Base-by-base conservation (phyloP, 1,284 basidiomycete genomes). In the Leccinum griseonigrum region DNA sequence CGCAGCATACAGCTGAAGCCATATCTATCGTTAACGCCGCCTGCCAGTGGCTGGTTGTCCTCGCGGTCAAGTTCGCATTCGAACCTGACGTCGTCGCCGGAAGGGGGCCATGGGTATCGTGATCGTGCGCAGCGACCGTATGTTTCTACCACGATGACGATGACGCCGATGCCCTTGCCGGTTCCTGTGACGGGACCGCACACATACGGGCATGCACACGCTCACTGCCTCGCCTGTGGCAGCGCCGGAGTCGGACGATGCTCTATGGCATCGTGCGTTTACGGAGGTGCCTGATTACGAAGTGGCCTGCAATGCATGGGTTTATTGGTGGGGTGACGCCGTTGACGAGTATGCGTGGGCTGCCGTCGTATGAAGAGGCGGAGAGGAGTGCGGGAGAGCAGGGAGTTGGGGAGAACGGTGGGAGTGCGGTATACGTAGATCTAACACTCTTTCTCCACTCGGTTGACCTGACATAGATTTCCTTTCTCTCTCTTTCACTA, bases 281-380 rank as follows among this genome's bases (percentile, higher is more conserved):
- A 85, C 86, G 53, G 84, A 89, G 73, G 94, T 97, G 22, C 95
- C 95, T 1, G 84, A 90, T 69, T 97, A 98, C 74, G 83, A 83
- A 14, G 83, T 92, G 54, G 92, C 94, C 1, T 84, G 22, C 22
- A 22, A 22, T 86, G 60, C 79, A 87, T 13, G 94, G 92, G 7
- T 95, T 95, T 76, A 79, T 95, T 36, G 94, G 93, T 1, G 93
- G 94, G 5, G 88, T 96, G 13, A 88, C 91, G 7, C 95, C 95
- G 10, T 76, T 97, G 69, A 84, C 84, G 69, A 88, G 85, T 65
- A 78, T 87, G 79, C 77, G 78, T 29, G 90, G 88, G 7, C 72
- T 95, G 66, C 94, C 94, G 62, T 90, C 87, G 56, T 96, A 96
- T 67, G 91, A 91, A 67, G 92, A 92, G 64, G 77, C 73, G 3